Evolutionary conservation across 129 eudicot genomes (phyloP).

Genomic region (Glebionis coronaria): DNA sequence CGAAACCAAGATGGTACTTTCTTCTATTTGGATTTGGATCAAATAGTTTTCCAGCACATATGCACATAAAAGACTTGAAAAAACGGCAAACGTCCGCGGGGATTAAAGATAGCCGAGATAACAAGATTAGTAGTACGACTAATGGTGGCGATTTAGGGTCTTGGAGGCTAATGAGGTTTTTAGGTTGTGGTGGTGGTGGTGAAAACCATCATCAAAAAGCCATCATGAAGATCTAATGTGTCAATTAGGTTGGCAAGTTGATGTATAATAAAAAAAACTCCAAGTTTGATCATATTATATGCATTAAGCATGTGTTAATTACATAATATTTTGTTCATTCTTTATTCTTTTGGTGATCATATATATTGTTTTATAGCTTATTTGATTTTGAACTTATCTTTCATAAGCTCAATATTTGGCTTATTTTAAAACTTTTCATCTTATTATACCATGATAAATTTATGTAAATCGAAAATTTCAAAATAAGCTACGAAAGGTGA

Average conservation of each 20-base stretch:
- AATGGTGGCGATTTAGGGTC: slow-evolving; percentile 24
- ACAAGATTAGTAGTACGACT: slow-evolving; percentile 14
- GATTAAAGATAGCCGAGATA: slow-evolving; percentile 10
- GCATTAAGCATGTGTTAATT: slow-evolving; percentile 18
- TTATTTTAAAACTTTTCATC: too few species aligned
- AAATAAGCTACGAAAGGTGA: too few species aligned
- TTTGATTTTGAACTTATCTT: too few species aligned
- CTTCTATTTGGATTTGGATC: slow-evolving; percentile 42
- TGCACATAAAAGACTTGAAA: slow-evolving; percentile 53
- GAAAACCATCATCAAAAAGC: slow-evolving; percentile 21
- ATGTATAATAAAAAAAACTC: slow-evolving; percentile 17
- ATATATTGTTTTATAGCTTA: too few species aligned
- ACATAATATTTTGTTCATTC: slow-evolving; percentile 14
- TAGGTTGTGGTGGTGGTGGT: slow-evolving; percentile 50
- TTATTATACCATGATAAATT: too few species aligned
- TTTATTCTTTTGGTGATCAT: neutral
- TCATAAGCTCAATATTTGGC: too few species aligned
- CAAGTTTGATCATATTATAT: slow-evolving; percentile 10
- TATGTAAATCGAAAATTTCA: too few species aligned
- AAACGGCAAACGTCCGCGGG: slow-evolving; percentile 36
- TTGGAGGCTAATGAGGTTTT: slow-evolving; percentile 40
- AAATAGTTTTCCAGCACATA: slow-evolving; percentile 29
- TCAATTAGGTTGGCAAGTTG: slow-evolving; percentile 22
- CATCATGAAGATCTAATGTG: slow-evolving; percentile 22
- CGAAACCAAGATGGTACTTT: slow-evolving; percentile 52